These are phyloP conservation scores for Fonticula alba DNA, from an alignment of 78 protist genomes.

Conservation along the genomic window DNA sequence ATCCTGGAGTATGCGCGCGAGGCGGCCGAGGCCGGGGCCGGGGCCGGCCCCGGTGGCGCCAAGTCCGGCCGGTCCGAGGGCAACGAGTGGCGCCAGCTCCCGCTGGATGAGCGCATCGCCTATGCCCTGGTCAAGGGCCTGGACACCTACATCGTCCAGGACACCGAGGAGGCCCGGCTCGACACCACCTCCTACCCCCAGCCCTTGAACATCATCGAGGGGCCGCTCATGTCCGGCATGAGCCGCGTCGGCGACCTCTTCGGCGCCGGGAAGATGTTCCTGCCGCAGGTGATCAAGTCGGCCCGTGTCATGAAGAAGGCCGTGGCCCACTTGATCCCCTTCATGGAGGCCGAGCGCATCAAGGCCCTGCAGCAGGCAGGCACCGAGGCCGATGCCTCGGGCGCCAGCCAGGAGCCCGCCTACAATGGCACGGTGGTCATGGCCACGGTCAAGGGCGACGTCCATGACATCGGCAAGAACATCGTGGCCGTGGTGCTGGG, in stretches of 20 bases:
- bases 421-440: conserved; percentile 54
- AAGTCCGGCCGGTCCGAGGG: conserved; percentile 23
- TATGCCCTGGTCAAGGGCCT: conserved; percentile 87
- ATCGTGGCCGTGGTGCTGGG: conserved; percentile 92
- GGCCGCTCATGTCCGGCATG: conserved; percentile 96
- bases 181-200: conserved; percentile 1
- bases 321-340: conserved; percentile 83
- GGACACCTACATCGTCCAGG: conserved; percentile 45
- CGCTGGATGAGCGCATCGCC: conserved; percentile 53
- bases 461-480: conserved; percentile 98
- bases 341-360: conserved; percentile 73
- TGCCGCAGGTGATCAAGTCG: conserved; percentile 87
- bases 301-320: conserved; percentile 97
- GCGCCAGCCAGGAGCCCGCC: not conserved
- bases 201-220: conserved; percentile 61
- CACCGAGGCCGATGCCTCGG: not conserved
- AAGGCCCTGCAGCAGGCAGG: conserved; percentile 24
- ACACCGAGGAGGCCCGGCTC: conserved; percentile 76
- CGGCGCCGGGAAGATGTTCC: conserved; percentile 96
- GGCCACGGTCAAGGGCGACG: conserved; percentile 98
- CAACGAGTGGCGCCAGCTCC: conserved; percentile 65
- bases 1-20: conserved; percentile 32
- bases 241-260: conserved; percentile 87
- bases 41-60: conserved; percentile 3
- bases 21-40: not conserved